phyloP scores from a whole-genome alignment of 345 rosid species.

The Corchorus olitorius region DNA sequence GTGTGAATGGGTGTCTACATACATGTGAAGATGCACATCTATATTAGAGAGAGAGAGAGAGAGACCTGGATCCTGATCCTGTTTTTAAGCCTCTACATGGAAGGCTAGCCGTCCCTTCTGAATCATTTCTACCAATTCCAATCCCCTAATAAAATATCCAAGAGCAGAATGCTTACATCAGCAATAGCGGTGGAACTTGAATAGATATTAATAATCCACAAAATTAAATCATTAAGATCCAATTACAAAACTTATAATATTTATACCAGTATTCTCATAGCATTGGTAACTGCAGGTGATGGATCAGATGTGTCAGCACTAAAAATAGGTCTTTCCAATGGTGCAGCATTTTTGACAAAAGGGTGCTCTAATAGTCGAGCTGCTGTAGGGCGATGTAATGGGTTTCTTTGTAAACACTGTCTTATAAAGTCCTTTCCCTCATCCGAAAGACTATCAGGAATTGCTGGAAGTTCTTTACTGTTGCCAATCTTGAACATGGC shows the following conservation, averaged over 20 bases:
- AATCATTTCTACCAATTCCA: conserved; percentile 53
- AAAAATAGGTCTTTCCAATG: conserved; percentile 54
- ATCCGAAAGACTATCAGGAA: conserved; percentile 74
- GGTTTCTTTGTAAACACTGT: conserved; percentile 69
- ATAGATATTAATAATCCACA: neutral
- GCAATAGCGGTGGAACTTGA: conserved; percentile 11
- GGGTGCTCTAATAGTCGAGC: conserved; percentile 64
- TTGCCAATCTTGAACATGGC: conserved; percentile 92
- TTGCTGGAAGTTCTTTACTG: conserved; percentile 81
- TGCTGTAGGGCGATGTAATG: conserved; percentile 65
- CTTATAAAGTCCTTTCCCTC: conserved; percentile 80
- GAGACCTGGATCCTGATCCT: conserved; percentile 50
- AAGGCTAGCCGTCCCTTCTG: conserved; percentile 45
- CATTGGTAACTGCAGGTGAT: conserved; percentile 40
- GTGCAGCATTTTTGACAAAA: conserved; percentile 59
- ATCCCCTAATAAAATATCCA: conserved; percentile 46
- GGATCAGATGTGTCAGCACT: conserved; percentile 44
- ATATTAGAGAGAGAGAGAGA: conserved; percentile 21
- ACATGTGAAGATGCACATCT: neutral
- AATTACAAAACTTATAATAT: neutral
- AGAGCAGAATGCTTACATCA: conserved; percentile 26
- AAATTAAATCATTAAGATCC: conserved; percentile 4
- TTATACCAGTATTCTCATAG: conserved; percentile 63
- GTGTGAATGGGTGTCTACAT: neutral
- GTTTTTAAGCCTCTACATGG: conserved; percentile 47